These are phyloP conservation scores for Euphorbia celastroides DNA, from an alignment of 441 rosid species.

Conservation along the genomic window DNA sequence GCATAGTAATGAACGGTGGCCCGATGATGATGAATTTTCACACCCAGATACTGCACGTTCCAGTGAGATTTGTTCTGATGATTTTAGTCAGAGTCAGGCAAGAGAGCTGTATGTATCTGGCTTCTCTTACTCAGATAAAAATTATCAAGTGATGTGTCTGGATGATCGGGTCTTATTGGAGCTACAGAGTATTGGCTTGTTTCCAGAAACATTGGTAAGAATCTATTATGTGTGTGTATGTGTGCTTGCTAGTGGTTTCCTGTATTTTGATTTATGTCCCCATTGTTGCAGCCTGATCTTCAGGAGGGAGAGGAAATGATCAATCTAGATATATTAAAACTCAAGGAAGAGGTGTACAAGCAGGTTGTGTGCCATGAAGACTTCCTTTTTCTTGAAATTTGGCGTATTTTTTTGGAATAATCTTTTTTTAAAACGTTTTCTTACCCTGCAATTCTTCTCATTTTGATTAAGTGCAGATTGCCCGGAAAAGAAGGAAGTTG, in stretches of 20 bases:
- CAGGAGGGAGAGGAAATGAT: constrained; percentile 71
- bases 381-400: not conserved
- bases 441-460: not conserved
- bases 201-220: constrained; percentile 77
- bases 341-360: constrained; percentile 56
- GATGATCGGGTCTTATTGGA: constrained; percentile 79
- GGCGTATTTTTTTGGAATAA: not conserved
- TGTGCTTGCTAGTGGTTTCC: not conserved
- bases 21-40: constrained; percentile 50
- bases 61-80: constrained; percentile 46
- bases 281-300: constrained; percentile 76
- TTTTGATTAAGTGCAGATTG: constrained; percentile 42
- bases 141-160: constrained; percentile 65
- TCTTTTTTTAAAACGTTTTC: too few relatives aligned
- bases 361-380: constrained; percentile 42
- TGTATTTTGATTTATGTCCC: constrained; percentile 10
- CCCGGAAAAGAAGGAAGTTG: constrained; percentile 49
- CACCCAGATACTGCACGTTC: constrained; percentile 47
- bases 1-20: constrained; percentile 59
- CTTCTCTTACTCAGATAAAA: constrained; percentile 43
- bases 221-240: constrained; percentile 4
- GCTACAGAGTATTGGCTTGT: constrained; percentile 82
- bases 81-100: constrained; percentile 39
- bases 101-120: constrained; percentile 38
- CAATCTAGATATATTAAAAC: constrained; percentile 53